These are phyloP conservation scores for Cerrena zonata DNA, from an alignment of 1,284 basidiomycete species.

Conservation along the genomic window DNA sequence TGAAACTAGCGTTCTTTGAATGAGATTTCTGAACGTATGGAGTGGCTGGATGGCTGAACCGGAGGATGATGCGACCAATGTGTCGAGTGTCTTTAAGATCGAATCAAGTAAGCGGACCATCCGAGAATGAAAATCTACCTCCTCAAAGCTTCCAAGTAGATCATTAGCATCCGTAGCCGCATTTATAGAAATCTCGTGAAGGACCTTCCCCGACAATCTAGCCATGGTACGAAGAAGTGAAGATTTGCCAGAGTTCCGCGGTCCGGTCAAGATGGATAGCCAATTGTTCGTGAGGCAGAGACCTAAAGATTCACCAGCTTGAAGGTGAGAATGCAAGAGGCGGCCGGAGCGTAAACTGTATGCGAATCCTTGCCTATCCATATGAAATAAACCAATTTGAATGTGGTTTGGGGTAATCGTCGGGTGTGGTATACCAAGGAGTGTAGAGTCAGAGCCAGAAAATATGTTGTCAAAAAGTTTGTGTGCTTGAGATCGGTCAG, in stretches of 20 bases:
- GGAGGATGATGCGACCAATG: conserved; percentile 31
- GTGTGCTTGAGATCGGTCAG: conserved; percentile 62
- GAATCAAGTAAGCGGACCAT: conserved; percentile 36
- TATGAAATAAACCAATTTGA: conserved; percentile 68
- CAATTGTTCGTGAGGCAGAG: conserved; percentile 76
- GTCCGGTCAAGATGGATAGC: conserved; percentile 85
- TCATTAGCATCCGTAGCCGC: conserved; percentile 90
- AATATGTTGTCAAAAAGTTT: conserved; percentile 65
- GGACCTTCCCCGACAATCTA: conserved; percentile 57
- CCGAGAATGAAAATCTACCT: conserved; percentile 55
- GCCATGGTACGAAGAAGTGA: conserved; percentile 71
- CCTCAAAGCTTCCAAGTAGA: conserved; percentile 93
- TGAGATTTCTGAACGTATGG: conserved; percentile 8
- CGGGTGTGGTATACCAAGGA: conserved; percentile 40
- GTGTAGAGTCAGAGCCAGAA: conserved; percentile 27
- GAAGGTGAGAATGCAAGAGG: conserved; percentile 61
- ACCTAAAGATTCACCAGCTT: conserved; percentile 71
- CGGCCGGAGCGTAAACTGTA: conserved; percentile 35
- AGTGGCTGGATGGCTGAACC: conserved; percentile 28
- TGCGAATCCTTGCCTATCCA: conserved; percentile 41
- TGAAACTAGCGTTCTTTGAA: neutral
- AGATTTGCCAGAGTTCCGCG: conserved; percentile 76
- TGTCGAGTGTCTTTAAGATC: conserved; percentile 36
- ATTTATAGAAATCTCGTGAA: conserved; percentile 79
- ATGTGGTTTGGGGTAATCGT: conserved; percentile 49